Evolutionary conservation across 345 rosid genomes (phyloP).

Genomic region (Eucalyptus tenuipes): DNA sequence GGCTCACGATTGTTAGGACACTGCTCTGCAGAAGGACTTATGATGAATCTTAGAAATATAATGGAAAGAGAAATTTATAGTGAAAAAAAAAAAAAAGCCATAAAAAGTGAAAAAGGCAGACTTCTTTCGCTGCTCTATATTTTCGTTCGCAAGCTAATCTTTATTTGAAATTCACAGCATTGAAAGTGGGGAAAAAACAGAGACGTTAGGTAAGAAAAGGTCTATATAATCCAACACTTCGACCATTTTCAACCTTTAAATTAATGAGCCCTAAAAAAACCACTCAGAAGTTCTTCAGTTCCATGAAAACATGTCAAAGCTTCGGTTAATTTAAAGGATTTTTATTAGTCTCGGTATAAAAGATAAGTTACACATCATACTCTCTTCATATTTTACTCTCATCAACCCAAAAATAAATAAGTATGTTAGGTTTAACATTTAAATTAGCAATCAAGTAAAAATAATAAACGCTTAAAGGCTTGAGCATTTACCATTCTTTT

Average conservation of each 20-base stretch:
- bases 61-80: background rate
- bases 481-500: no score
- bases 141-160: background rate
- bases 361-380: background rate
- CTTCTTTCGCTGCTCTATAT: background rate
- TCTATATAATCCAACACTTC: background rate
- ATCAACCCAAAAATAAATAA: background rate
- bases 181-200: background rate
- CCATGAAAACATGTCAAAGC: background rate
- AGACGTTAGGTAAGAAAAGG: background rate
- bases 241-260: background rate
- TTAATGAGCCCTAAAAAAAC: background rate
- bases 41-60: background rate
- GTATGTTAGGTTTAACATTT: background rate
- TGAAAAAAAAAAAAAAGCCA: background rate
- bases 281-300: background rate
- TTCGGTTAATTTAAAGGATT: background rate
- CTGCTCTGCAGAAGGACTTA: background rate
- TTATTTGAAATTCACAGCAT: background rate
- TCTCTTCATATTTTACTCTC: background rate
- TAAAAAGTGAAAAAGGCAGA: background rate
- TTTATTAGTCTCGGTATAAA: background rate
- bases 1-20: background rate
- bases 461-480: background rate
- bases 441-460: background rate